Base-by-base conservation (phyloP, 2,329 filamentous ascomycete genomes). In the Calonectria multiphialidica region DNA sequence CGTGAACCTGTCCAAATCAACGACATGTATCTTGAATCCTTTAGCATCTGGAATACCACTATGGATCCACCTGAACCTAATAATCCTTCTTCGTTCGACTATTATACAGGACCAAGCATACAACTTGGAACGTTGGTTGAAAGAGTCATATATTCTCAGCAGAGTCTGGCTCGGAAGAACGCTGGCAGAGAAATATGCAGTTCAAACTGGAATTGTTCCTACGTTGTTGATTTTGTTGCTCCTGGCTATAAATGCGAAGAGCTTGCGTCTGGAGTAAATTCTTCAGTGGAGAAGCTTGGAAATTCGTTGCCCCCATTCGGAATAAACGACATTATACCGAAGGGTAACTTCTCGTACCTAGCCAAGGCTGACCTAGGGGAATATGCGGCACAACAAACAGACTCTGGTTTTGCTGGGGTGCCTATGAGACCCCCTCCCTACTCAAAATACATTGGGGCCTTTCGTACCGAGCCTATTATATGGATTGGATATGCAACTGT, bases 401-500 rank as follows among this genome's bases (percentile, higher is more conserved):
- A 45, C 5, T 12, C 3, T 4, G 18, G 13, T 2, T 0, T 1
- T 1, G n/a, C 9, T 2, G 65, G 71, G 0, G 2, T 2, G 0
- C 47, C 33, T 2, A 15, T 15, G 1, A 2, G 13, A 10, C 5
- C 40, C 0, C 55, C 42, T 0, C 65, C 62, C 0, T 66, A 16
- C 9, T 71, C 69, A 0, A 45, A 44, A 1, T 37, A 70, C 0
- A 1, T 75, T 5, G 74, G 66, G 0, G 53, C 61, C 0, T 72
- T 75, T 12, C 68, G 66, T 0, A 66, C 72, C 1, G 70, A 77
- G 30, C 72, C 75, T 2, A 35, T 76, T 1, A 49, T 75, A 1
- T 77, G 70, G 72, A 66, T 77, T 3, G 76, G 64, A 0, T 77
- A 77, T 2, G 40, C 49, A 7, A 37, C 63, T 44, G 21, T 71